Conservation (phyloP, 306 rosid species). For the Astragalus glycyphyllos region DNA sequence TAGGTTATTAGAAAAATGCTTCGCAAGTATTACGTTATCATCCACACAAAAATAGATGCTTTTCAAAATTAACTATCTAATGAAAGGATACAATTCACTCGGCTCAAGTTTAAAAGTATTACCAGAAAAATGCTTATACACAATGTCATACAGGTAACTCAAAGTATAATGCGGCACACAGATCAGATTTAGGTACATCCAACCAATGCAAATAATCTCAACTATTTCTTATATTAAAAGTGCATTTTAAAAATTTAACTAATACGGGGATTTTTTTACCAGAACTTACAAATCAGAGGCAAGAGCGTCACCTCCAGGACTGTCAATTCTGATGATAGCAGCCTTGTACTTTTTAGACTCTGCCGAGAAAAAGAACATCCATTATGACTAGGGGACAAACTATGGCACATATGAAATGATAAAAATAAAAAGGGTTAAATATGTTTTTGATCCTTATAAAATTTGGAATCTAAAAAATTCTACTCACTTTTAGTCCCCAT, state of each 20-base stretch:
- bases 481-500: too few relatives aligned
- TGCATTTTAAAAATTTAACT: constrained; percentile 34
- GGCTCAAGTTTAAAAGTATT: constrained; percentile 2
- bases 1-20: constrained; percentile 29
- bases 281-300: constrained; percentile 97
- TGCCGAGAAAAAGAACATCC: constrained; percentile 46
- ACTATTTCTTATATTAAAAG: constrained; percentile 25
- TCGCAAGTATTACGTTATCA: constrained; percentile 23
- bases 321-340: constrained; percentile 88
- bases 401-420: constrained; percentile 1
- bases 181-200: constrained; percentile 24
- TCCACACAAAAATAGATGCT: constrained; percentile 4
- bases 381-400: constrained; percentile 21
- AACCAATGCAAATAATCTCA: constrained; percentile 29
- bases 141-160: constrained; percentile 3
- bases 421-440: background rate
- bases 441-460: too few relatives aligned
- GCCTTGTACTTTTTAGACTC: constrained; percentile 84
- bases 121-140: constrained; percentile 18
- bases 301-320: constrained; percentile 99
- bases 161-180: constrained; percentile 17
- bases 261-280: constrained; percentile 36
- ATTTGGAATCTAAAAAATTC: too few relatives aligned
- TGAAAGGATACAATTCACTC: constrained; percentile 8
- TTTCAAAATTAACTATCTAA: constrained; percentile 32